Conservation (phyloP, 192 early-diverging fungal species). For the Powellomyces hirtus region DNA sequence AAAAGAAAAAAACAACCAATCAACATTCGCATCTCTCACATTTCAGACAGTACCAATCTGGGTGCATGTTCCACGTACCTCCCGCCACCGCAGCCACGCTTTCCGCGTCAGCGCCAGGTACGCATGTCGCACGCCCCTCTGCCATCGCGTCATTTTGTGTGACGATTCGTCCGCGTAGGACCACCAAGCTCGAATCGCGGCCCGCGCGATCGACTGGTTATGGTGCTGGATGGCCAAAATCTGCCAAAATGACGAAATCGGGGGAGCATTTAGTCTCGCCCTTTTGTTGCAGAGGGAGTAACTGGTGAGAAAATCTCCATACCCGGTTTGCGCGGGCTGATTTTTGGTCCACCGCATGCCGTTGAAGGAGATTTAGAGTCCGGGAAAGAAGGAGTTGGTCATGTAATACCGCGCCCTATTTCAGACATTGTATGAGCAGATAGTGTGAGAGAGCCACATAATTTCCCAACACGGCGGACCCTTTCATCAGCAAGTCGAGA, state of each 20-base stretch:
- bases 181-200: slow-evolving; percentile 19
- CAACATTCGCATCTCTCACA: too few species aligned
- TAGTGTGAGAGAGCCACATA: too few species aligned
- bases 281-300: too few species aligned
- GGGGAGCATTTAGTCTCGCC: too few species aligned
- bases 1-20: too few species aligned
- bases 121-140: not conserved
- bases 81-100: slow-evolving; percentile 5
- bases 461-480: too few species aligned
- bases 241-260: too few species aligned
- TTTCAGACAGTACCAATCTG: too few species aligned
- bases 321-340: not conserved
- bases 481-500: too few species aligned
- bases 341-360: not conserved
- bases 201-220: not conserved
- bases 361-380: not conserved
- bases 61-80: too few species aligned
- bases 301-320: too few species aligned
- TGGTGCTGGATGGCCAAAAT: not conserved
- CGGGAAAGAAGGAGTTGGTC: not conserved
- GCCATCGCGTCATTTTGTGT: slow-evolving; percentile 12
- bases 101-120: not conserved
- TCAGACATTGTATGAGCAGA: too few species aligned
- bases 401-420: not conserved
- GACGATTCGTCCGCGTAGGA: slow-evolving; percentile 9